Conservation (phyloP, 805 yeast genomes). For the Candida boleticola region DNA sequence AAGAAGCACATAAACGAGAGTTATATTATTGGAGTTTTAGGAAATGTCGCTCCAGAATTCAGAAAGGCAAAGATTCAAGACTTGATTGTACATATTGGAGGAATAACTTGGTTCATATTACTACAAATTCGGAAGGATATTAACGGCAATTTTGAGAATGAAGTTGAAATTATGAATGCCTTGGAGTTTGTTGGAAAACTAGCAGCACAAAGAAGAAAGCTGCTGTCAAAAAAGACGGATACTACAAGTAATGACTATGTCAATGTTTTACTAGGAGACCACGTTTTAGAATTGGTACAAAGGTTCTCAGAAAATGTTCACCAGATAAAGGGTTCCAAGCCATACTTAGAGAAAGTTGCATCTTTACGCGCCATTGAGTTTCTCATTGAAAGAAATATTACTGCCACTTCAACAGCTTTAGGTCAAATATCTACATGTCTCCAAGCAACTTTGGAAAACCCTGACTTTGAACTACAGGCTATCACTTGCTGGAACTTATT, state of each 20-base stretch:
- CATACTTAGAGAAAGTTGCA: slow-evolving; percentile 67
- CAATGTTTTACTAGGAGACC: slow-evolving; percentile 43
- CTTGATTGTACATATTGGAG: slow-evolving; percentile 36
- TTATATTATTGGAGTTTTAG: slow-evolving; percentile 51
- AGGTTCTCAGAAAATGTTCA: slow-evolving; percentile 77
- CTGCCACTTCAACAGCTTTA: slow-evolving; percentile 52
- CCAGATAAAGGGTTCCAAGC: slow-evolving; percentile 67
- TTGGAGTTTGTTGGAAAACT: slow-evolving; percentile 38
- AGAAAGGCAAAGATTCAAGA: slow-evolving; percentile 29
- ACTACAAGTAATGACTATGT: slow-evolving; percentile 16
- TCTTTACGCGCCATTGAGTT: slow-evolving; percentile 74
- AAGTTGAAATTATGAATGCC: slow-evolving; percentile 39
- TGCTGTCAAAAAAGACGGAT: slow-evolving; percentile 1
- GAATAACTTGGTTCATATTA: slow-evolving; percentile 35
- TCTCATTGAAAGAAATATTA: slow-evolving; percentile 55
- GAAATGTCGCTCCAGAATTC: slow-evolving; percentile 52
- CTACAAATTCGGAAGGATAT: slow-evolving; percentile 32
- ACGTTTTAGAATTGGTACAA: slow-evolving; percentile 73
- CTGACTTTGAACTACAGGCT: slow-evolving; percentile 58
- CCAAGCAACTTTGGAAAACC: slow-evolving; percentile 70
- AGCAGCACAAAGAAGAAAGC: slow-evolving; percentile 12
- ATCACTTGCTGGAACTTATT: slow-evolving; percentile 68
- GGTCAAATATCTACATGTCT: slow-evolving; percentile 87
- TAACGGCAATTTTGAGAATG: slow-evolving; percentile 25
- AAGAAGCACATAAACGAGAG: slow-evolving; percentile 46